Conservation (phyloP, 192 early-diverging fungal genomes). For the Gaertneriomyces sp. region DNA sequence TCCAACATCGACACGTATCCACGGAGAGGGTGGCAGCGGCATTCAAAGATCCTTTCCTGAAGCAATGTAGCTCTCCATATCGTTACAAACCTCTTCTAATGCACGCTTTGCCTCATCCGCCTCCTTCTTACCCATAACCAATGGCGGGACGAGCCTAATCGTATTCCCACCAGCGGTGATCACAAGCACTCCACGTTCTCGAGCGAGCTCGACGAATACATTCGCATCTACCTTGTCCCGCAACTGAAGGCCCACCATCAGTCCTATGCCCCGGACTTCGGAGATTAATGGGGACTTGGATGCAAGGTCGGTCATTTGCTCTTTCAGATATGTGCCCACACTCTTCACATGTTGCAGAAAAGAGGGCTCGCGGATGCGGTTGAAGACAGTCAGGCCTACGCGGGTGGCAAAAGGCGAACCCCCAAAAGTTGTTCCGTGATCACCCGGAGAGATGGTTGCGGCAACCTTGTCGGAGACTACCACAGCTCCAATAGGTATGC, state of each 20-base stretch:
- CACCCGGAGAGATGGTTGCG: conserved; percentile 76
- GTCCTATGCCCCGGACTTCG: conserved; percentile 79
- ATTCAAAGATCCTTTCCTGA: conserved; percentile 11
- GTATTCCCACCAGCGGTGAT: conserved; percentile 85
- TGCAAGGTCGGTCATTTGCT: conserved; percentile 31
- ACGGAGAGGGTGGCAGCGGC: no score
- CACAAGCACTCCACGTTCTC: conserved; percentile 82
- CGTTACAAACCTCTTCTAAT: conserved; percentile 60
- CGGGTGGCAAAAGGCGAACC: conserved; percentile 89
- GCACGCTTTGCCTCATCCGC: conserved; percentile 70
- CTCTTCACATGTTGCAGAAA: conserved; percentile 70
- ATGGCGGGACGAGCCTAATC: conserved; percentile 86
- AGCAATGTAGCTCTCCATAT: conserved; percentile 29
- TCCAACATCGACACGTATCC: no score
- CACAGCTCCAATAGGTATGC: conserved; percentile 93
- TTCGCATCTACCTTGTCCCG: conserved; percentile 26
- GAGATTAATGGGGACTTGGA: conserved; percentile 55
- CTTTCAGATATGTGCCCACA: conserved; percentile 63
- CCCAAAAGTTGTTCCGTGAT: conserved; percentile 98
- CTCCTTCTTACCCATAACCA: conserved; percentile 75
- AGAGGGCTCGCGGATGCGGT: conserved; percentile 61
- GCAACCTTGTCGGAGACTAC: conserved; percentile 75
- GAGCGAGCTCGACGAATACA: conserved; percentile 68
- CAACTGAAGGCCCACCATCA: conserved; percentile 80
- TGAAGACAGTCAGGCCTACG: conserved; percentile 72